phyloP scores from a whole-genome alignment of 805 yeast species.

The Blastobotrys peoriensis region DNA sequence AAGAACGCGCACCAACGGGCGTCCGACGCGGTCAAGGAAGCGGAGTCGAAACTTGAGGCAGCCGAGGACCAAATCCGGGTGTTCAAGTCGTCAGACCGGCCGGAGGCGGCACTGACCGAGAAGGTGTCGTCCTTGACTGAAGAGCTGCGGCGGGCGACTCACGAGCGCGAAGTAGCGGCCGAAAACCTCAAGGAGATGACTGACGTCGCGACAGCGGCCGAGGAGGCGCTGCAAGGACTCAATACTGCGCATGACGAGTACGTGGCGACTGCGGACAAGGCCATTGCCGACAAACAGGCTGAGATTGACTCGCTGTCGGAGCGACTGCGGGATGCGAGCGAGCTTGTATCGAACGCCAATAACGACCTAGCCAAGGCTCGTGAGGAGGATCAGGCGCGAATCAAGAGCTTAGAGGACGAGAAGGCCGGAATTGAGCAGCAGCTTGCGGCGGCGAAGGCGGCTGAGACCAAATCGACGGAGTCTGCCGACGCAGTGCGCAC shows the following conservation, averaged over 20 bases:
- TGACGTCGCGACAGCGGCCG: constrained; percentile 59
- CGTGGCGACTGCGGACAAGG: constrained; percentile 26
- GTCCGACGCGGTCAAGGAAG: constrained; percentile 32
- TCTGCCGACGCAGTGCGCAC: constrained; percentile 26
- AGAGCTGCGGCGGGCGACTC: constrained; percentile 43
- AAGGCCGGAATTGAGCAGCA: constrained; percentile 12
- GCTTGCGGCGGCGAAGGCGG: constrained; percentile 22
- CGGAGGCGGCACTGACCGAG: constrained; percentile 25
- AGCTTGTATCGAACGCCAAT: constrained; percentile 15
- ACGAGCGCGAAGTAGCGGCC: constrained; percentile 52
- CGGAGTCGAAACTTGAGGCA: constrained; percentile 29
- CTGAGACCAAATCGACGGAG: constrained; percentile 29
- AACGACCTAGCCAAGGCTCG: constrained; percentile 19
- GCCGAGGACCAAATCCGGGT: constrained; percentile 24
- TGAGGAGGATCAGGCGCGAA: constrained; percentile 21
- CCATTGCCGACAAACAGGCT: constrained; percentile 15
- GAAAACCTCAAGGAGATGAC: constrained; percentile 57
- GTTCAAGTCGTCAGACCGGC: constrained; percentile 28
- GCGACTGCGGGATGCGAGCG: constrained; percentile 13
- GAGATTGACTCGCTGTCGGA: constrained; percentile 22
- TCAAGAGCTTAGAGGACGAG: constrained; percentile 20
- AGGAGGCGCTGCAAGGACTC: constrained; percentile 52
- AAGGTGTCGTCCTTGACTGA: constrained; percentile 31
- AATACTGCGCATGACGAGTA: constrained; percentile 48
- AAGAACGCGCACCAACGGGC: constrained; percentile 36